Evolutionary conservation across 2,329 filamentous ascomycete genomes (phyloP).

Genomic region (Penicillium sp.): DNA sequence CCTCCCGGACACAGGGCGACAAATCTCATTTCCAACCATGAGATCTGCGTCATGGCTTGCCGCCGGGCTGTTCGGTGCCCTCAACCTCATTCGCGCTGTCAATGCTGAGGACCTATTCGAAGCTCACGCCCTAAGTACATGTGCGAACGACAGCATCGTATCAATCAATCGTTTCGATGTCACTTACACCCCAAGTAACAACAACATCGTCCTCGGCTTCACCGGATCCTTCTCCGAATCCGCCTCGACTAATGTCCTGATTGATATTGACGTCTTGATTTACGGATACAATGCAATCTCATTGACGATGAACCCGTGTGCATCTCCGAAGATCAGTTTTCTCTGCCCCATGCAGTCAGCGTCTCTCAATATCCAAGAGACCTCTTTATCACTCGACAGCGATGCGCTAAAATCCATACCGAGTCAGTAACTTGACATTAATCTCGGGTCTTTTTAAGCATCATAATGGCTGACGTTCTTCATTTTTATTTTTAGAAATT

Average conservation of each 20-base stretch:
- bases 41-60: slow-evolving; percentile 12
- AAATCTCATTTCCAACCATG: slow-evolving; percentile 8
- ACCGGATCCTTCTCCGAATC: slow-evolving; percentile 76
- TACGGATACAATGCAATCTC: slow-evolving; percentile 76
- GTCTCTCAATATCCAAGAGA: slow-evolving; percentile 36
- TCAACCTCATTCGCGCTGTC: slow-evolving; percentile 7
- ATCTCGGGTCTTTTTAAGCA: neutral
- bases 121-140: slow-evolving; percentile 17
- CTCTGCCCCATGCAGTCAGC: neutral
- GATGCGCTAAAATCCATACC: slow-evolving; percentile 59
- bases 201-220: slow-evolving; percentile 54
- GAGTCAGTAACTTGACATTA: slow-evolving; percentile 40
- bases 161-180: slow-evolving; percentile 32
- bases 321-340: slow-evolving; percentile 34
- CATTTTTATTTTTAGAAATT: slow-evolving; percentile 52
- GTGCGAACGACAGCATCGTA: slow-evolving; percentile 17
- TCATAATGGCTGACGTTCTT: slow-evolving; percentile 3
- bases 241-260: slow-evolving; percentile 78
- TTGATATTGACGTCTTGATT: slow-evolving; percentile 71
- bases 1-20: neutral
- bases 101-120: slow-evolving; percentile 15
- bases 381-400: neutral
- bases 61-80: slow-evolving; percentile 11
- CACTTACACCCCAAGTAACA: slow-evolving; percentile 45
- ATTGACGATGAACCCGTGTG: slow-evolving; percentile 72